phyloP scores from a whole-genome alignment of 2,329 filamentous ascomycete genomes.

The Capronia epimyces region DNA sequence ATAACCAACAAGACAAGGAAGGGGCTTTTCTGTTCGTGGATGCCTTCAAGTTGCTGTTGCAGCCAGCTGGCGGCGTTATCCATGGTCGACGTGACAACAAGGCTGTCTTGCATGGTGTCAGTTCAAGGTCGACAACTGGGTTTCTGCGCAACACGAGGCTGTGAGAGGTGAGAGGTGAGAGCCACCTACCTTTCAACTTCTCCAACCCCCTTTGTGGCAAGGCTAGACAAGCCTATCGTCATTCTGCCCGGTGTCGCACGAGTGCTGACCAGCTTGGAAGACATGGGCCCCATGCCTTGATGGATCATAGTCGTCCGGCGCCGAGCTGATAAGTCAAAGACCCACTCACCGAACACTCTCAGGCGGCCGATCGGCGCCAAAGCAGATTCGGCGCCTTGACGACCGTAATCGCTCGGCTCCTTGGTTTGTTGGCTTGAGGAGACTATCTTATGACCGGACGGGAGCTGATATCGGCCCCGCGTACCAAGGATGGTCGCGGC shows the following conservation, averaged over 20 bases:
- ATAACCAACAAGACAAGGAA: not conserved
- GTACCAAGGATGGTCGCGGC: not conserved
- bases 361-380: not conserved
- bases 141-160: too few species aligned
- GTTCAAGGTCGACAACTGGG: too few species aligned
- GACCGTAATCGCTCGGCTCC: not conserved
- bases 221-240: too few species aligned
- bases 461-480: not conserved
- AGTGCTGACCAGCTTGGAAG: too few species aligned
- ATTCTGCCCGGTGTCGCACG: too few species aligned
- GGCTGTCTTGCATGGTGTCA: not conserved
- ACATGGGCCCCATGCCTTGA: too few species aligned
- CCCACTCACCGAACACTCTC: not conserved
- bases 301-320: not conserved
- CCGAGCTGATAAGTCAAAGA: not conserved
- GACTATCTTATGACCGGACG: too few species aligned
- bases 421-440: not conserved
- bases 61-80: not conserved
- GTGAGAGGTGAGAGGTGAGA: too few species aligned
- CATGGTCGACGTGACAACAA: not conserved
- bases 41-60: not conserved
- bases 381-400: not conserved
- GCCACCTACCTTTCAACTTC: too few species aligned
- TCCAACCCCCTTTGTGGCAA: too few species aligned
- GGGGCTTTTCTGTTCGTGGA: not conserved